These are phyloP conservation scores for Phoma sp. DNA, from an alignment of 2,329 filamentous ascomycete genomes.

Conservation along the genomic window DNA sequence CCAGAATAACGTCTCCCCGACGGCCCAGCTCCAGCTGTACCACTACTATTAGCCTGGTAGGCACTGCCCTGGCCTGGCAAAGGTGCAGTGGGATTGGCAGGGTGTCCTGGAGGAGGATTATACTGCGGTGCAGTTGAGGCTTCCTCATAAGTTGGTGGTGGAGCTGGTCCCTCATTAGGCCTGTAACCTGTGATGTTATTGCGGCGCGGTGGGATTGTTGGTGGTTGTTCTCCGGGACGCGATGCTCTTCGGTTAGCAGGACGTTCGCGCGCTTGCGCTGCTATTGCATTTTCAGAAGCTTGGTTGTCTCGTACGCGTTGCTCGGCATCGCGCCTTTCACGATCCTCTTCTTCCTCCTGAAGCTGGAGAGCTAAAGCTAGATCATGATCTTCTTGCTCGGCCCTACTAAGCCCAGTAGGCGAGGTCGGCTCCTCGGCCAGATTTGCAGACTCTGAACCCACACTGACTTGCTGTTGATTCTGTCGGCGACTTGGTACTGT, in stretches of 20 bases:
- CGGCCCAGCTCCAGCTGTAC: constrained; percentile 19
- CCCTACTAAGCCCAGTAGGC: constrained; percentile 52
- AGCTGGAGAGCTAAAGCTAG: constrained; percentile 88
- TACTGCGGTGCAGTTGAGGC: constrained; percentile 64
- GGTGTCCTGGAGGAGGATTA: constrained; percentile 56
- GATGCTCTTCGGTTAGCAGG: constrained; percentile 34
- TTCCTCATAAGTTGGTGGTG: constrained; percentile 71
- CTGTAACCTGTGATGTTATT: constrained; percentile 45
- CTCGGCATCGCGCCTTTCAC: constrained; percentile 65
- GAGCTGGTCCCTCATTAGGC: constrained; percentile 56
- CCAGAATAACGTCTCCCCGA: constrained; percentile 21
- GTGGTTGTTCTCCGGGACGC: constrained; percentile 45
- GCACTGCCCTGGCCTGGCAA: constrained; percentile 35
- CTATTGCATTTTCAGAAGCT: constrained; percentile 73
- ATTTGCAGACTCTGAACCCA: constrained; percentile 5
- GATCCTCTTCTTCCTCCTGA: constrained; percentile 91
- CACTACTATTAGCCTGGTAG: constrained; percentile 26
- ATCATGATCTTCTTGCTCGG: constrained; percentile 81
- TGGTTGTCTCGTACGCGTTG: constrained; percentile 70
- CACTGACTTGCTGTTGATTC: constrained; percentile 29
- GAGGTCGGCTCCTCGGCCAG: constrained; percentile 31
- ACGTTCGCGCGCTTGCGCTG: constrained; percentile 45
- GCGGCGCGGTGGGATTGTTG: constrained; percentile 54
- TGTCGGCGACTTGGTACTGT: constrained; percentile 55
- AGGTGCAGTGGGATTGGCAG: constrained; percentile 47